Conservation (phyloP, 1,284 basidiomycete species). For the Stereum hirsutum region DNA sequence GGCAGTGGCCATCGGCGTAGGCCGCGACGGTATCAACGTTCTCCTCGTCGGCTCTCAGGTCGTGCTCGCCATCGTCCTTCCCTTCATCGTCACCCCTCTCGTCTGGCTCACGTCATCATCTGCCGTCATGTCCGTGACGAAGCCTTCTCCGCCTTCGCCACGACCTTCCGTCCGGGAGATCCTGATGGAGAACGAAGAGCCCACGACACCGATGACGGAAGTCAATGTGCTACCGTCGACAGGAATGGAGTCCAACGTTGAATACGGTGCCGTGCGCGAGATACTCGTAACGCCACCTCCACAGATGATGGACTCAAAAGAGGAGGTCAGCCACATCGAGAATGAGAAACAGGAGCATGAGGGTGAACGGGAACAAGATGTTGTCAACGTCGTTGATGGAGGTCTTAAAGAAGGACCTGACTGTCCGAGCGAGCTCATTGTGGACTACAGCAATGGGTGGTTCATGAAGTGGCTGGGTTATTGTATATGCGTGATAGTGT, state of each 20-base stretch:
- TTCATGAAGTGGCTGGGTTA: constrained; percentile 45
- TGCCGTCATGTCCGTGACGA: constrained; percentile 56
- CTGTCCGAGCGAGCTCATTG: constrained; percentile 26
- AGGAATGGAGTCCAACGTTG: too few species aligned
- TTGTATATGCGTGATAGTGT: constrained; percentile 53
- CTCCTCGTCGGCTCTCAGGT: constrained; percentile 89
- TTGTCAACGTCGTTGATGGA: neutral
- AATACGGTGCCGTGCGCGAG: too few species aligned
- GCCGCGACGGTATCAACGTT: constrained; percentile 67
- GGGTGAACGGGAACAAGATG: neutral
- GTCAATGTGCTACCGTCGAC: neutral
- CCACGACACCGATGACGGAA: neutral
- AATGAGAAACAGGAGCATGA: constrained; percentile 8
- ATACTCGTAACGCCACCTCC: too few species aligned
- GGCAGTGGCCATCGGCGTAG: constrained; percentile 69
- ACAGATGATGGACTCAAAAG: neutral
- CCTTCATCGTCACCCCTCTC: constrained; percentile 79
- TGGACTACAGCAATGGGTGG: constrained; percentile 58
- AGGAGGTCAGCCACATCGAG: constrained; percentile 1
- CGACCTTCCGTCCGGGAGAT: neutral
- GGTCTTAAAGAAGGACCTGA: too few species aligned
- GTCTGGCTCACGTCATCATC: constrained; percentile 68
- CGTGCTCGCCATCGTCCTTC: constrained; percentile 79
- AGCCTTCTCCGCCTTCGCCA: constrained; percentile 10
- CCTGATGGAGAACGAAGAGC: neutral